phyloP scores from a whole-genome alignment of 2,329 filamentous ascomycete genomes.

The Colletotrichum viniferum region DNA sequence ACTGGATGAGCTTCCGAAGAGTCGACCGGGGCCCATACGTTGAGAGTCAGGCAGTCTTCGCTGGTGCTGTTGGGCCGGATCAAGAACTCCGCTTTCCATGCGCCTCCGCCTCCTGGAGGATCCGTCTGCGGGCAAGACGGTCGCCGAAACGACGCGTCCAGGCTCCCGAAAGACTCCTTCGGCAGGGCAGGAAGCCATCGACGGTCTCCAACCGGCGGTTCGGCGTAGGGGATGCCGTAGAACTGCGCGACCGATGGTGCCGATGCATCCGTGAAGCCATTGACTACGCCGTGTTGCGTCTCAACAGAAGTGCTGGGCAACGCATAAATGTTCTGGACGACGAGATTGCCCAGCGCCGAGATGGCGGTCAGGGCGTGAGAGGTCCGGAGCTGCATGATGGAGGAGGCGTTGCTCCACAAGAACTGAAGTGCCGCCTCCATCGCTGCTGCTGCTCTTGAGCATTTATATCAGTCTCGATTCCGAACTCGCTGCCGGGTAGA shows the following conservation, averaged over 20 bases:
- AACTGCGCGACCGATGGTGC: conserved; percentile 29
- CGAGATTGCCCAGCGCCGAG: background rate
- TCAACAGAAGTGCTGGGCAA: background rate
- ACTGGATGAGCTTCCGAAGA: conserved; percentile 44
- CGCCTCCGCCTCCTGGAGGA: background rate
- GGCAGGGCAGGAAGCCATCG: conserved; percentile 24
- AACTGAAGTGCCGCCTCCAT: background rate
- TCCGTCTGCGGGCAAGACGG: background rate
- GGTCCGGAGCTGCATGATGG: background rate
- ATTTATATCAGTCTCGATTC: background rate
- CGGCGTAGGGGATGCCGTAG: conserved; percentile 36
- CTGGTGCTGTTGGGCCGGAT: conserved; percentile 14
- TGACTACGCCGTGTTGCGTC: background rate
- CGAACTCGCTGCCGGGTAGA: background rate
- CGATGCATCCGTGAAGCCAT: background rate
- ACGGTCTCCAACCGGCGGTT: conserved; percentile 28
- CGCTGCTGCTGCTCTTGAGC: background rate
- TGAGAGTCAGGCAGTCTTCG: conserved; percentile 50
- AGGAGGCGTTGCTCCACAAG: background rate
- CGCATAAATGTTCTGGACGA: background rate
- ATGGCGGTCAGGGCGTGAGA: background rate
- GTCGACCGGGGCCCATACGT: conserved; percentile 46
- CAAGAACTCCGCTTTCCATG: background rate
- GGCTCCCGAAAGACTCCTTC: conserved; percentile 23
- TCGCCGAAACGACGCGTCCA: background rate